Conservation (phyloP, 768 basidiomycete genomes). For the Macrolepiota albuminosa region DNA sequence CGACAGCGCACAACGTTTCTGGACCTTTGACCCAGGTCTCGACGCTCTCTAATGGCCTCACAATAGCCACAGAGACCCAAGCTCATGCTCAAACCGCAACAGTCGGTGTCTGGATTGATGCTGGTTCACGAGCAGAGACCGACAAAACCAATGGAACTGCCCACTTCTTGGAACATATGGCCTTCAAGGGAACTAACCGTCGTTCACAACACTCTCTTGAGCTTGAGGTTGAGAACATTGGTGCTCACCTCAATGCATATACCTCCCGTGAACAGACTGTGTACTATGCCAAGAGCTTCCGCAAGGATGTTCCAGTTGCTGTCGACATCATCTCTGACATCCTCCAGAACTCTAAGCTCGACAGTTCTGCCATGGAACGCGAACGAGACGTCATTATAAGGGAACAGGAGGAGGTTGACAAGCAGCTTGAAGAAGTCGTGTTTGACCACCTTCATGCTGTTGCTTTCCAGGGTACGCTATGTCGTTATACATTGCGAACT, state of each 20-base stretch:
- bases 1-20: slow-evolving; percentile 61
- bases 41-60: slow-evolving; percentile 91
- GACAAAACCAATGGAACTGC: slow-evolving; percentile 94
- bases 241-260: slow-evolving; percentile 96
- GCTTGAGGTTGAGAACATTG: slow-evolving; percentile 96
- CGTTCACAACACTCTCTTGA: slow-evolving; percentile 89
- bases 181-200: slow-evolving; percentile 91
- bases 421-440: slow-evolving; percentile 96
- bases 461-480: slow-evolving; percentile 83
- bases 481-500: not conserved
- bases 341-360: slow-evolving; percentile 94
- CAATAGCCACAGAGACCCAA: slow-evolving; percentile 89
- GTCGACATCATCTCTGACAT: slow-evolving; percentile 99
- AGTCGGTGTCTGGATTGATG: slow-evolving; percentile 99
- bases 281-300: slow-evolving; percentile 98
- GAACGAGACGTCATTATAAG: slow-evolving; percentile 95
- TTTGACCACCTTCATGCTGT: slow-evolving; percentile 97
- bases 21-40: slow-evolving; percentile 86
- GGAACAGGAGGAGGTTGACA: slow-evolving; percentile 99
- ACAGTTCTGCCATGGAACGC: slow-evolving; percentile 80
- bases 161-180: slow-evolving; percentile 99
- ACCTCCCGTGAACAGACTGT: slow-evolving; percentile 99
- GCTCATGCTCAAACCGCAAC: slow-evolving; percentile 93
- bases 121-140: slow-evolving; percentile 95
- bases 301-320: slow-evolving; percentile 84